A percentile compares a stretch with the other conserved stretches of the same genome.
Evolutionary conservation across 179 eudicot genomes (phyloP).

Genomic region (Gypsophila paniculata): DNA sequence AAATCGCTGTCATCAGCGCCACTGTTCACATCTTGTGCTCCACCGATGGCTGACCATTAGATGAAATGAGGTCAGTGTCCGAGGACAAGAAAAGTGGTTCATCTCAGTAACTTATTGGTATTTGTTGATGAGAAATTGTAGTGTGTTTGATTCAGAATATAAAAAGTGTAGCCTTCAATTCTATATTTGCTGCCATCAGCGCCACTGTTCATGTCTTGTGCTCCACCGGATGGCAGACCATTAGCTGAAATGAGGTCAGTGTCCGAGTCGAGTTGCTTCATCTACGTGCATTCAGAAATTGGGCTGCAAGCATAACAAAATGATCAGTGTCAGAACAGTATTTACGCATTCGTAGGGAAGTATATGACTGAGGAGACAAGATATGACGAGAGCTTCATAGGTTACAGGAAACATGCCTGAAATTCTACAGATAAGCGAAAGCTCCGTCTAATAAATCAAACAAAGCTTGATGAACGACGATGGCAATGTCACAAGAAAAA

Average conservation of each 20-base stretch:
- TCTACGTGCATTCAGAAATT: conserved; percentile 41
- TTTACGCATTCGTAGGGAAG: not conserved
- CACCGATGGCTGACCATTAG: conserved; percentile 55
- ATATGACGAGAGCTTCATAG: not conserved
- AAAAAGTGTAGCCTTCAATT: not conserved
- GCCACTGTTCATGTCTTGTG: conserved; percentile 24
- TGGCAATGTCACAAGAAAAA: not conserved
- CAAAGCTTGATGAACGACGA: not conserved
- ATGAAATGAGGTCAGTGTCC: conserved; percentile 82
- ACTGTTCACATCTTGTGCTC: conserved; percentile 26
- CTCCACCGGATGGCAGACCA: conserved; percentile 43
- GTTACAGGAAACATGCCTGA: not conserved
- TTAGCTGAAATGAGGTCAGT: conserved; percentile 86
- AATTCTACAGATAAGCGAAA: too few relatives aligned
- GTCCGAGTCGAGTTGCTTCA: conserved; percentile 81
- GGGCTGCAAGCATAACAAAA: not conserved
- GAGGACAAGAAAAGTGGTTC: conserved; percentile 23
- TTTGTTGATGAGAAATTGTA: too few relatives aligned
- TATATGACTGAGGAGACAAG: not conserved
- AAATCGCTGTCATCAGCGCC: conserved; percentile 41
- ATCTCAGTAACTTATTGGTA: too few relatives aligned
- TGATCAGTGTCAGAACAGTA: not conserved
- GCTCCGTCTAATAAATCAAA: not conserved
- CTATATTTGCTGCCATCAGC: conserved; percentile 39
- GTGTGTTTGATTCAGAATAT: not conserved